A percentile compares a stretch with the other conserved stretches of the same genome.
These are phyloP conservation scores for Amoebophrya sp. DNA, from an alignment of 169 alveolate genomes.

Conservation along the genomic window DNA sequence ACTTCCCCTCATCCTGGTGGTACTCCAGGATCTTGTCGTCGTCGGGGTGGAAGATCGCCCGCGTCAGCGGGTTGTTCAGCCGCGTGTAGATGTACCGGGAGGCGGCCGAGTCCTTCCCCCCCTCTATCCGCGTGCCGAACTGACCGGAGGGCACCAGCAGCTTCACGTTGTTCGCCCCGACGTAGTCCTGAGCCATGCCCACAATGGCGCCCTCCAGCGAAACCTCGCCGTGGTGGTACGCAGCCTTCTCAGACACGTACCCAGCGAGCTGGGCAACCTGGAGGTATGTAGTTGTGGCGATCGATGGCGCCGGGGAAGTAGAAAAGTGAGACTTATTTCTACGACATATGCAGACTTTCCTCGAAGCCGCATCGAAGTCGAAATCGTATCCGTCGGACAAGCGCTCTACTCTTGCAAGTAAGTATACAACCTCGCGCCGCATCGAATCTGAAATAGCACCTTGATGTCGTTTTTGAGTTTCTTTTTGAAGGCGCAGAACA, in stretches of 20 bases:
- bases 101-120: conserved; percentile 91
- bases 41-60: conserved; percentile 47
- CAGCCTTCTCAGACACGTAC: conserved; percentile 89
- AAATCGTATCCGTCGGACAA: too few species aligned
- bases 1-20: conserved; percentile 78
- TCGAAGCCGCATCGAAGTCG: too few species aligned
- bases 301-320: too few species aligned
- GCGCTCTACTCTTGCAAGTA: too few species aligned
- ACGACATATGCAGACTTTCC: too few species aligned
- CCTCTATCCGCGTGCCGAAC: conserved; percentile 92
- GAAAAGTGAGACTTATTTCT: too few species aligned
- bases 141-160: conserved; percentile 83
- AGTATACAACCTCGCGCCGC: too few species aligned
- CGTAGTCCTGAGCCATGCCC: conserved; percentile 94
- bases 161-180: conserved; percentile 69
- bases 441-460: too few species aligned
- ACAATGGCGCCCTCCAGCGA: conserved; percentile 83
- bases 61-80: conserved; percentile 45
- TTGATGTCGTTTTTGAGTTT: conserved; percentile 80
- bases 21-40: conserved; percentile 34
- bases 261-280: conserved; percentile 66
- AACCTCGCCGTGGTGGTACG: conserved; percentile 97
- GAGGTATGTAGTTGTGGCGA: too few species aligned
- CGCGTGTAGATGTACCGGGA: conserved; percentile 63
- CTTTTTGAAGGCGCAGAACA: conserved; percentile 85